Conservation (phyloP, 169 alveolate species). For the Plasmodium gonderi region DNA sequence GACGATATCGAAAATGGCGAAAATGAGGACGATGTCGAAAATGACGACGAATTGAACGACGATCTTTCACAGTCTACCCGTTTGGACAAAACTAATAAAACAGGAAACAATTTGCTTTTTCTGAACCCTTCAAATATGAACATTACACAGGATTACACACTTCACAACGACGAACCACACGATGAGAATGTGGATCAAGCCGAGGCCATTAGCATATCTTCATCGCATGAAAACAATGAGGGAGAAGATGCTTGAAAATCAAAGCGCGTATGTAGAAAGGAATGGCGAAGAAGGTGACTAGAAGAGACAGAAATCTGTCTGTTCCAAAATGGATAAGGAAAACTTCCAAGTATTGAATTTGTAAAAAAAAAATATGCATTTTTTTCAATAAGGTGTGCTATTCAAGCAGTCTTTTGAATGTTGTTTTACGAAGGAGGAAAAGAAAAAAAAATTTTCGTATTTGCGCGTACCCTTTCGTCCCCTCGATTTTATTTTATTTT, state of each 20-base stretch:
- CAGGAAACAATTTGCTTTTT: background rate
- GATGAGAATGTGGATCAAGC: background rate
- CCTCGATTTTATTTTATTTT: background rate
- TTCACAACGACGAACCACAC: background rate
- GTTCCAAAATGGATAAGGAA: background rate
- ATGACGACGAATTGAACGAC: background rate
- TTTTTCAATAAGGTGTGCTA: background rate
- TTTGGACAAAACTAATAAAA: background rate
- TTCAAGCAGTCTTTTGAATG: background rate
- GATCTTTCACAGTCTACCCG: background rate
- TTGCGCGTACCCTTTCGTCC: background rate
- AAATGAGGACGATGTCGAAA: no score
- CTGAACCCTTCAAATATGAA: background rate
- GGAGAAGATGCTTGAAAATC: background rate
- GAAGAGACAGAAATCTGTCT: background rate
- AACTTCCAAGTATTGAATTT: background rate
- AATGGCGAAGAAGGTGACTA: background rate
- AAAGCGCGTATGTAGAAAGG: background rate
- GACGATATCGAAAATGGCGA: no score
- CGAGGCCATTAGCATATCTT: conserved; percentile 20
- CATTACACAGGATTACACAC: background rate
- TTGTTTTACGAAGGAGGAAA: background rate
- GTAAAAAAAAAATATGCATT: no score
- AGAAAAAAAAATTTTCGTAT: background rate
- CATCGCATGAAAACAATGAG: conserved; percentile 42